Conservation (phyloP, 2,329 filamentous ascomycete genomes). For the Xylaria sp. region DNA sequence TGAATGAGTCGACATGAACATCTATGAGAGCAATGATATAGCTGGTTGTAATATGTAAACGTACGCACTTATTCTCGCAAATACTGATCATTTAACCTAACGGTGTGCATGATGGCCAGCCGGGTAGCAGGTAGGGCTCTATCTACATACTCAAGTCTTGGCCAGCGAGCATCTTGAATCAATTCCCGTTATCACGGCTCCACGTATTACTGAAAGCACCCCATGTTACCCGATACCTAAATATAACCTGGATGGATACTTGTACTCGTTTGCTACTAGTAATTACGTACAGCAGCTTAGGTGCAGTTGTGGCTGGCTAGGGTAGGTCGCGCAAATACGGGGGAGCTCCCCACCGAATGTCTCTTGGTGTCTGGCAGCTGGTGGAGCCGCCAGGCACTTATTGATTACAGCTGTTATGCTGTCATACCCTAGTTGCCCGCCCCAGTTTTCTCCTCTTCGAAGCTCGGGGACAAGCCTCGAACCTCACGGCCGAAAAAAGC, state of each 20-base stretch:
- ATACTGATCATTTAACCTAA: neutral
- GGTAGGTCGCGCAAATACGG: neutral
- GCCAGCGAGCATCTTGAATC: neutral
- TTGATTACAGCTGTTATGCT: neutral
- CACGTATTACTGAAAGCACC: too few species aligned
- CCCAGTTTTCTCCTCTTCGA: constrained; percentile 37
- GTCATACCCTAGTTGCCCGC: neutral
- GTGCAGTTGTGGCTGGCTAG: neutral
- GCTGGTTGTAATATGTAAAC: neutral
- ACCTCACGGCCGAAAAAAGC: constrained; percentile 31
- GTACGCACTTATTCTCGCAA: neutral
- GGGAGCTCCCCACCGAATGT: neutral
- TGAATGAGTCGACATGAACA: constrained; percentile 15
- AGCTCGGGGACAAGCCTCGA: constrained; percentile 34
- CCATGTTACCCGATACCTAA: neutral
- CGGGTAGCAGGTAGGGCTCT: neutral
- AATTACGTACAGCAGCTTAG: too few species aligned
- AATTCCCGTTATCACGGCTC: too few species aligned
- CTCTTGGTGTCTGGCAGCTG: constrained; percentile 5
- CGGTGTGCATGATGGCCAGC: neutral
- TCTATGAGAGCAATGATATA: neutral
- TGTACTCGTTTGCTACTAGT: too few species aligned
- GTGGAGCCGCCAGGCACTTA: neutral
- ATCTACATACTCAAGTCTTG: neutral
- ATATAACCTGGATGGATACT: too few species aligned